Conservation (phyloP, 2,329 filamentous ascomycete species). For the Aspergillus ustus region DNA sequence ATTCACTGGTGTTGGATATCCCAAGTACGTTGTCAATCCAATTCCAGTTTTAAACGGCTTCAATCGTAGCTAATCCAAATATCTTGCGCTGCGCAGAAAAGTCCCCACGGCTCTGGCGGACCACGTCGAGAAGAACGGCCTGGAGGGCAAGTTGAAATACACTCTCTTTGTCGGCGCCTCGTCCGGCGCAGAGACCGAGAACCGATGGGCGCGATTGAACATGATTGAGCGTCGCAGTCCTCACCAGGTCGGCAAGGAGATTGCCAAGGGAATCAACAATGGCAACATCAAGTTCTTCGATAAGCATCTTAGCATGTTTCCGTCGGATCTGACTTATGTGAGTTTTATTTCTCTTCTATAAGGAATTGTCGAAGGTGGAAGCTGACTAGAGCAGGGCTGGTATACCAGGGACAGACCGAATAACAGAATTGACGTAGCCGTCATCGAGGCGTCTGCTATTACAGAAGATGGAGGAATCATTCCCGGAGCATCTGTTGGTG, state of each 20-base stretch:
- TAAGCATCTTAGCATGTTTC: slow-evolving; percentile 93
- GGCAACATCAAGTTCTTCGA: slow-evolving; percentile 91
- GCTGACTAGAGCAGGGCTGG: slow-evolving; percentile 60
- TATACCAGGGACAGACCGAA: slow-evolving; percentile 80
- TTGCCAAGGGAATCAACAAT: slow-evolving; percentile 87
- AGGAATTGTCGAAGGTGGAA: slow-evolving; percentile 6
- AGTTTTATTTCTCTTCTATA: slow-evolving; percentile 18
- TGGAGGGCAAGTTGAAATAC: slow-evolving; percentile 85
- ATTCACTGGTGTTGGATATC: slow-evolving; percentile 88
- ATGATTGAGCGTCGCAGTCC: slow-evolving; percentile 87
- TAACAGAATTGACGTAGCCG: slow-evolving; percentile 78
- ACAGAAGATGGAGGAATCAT: slow-evolving; percentile 88
- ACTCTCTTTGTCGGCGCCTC: slow-evolving; percentile 88
- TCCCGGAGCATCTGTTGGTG: slow-evolving; percentile 82
- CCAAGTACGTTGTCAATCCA: slow-evolving; percentile 66
- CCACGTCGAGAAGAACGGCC: slow-evolving; percentile 83
- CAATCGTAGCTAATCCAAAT: background rate
- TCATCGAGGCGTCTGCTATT: slow-evolving; percentile 85
- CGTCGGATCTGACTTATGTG: slow-evolving; percentile 80
- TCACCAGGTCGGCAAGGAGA: slow-evolving; percentile 89
- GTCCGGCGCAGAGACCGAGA: slow-evolving; percentile 86
- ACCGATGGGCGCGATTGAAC: slow-evolving; percentile 84
- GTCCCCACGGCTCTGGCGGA: slow-evolving; percentile 83
- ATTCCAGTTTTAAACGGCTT: background rate
- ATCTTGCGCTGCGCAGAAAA: slow-evolving; percentile 59